Evolutionary conservation across 192 early-diverging fungal species (phyloP).

Genomic region (Rhizophagus clarus): DNA sequence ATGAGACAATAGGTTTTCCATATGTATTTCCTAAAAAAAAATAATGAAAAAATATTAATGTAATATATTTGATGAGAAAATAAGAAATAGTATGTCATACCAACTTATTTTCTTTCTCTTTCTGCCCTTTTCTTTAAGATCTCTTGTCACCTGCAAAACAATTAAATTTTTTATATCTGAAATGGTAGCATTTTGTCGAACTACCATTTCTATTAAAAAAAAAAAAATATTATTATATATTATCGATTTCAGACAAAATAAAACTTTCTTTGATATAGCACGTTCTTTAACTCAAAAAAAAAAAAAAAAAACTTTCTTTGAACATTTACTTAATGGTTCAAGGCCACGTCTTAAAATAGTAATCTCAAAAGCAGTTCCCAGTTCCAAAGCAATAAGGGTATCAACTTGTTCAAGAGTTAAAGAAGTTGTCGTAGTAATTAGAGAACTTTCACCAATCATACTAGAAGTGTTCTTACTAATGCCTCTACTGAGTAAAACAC

Average conservation of each 20-base stretch:
- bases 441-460: too few relatives aligned
- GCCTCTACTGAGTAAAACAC: too few relatives aligned
- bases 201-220: conserved; percentile 13
- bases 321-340: conserved; percentile 17
- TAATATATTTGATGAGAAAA: not conserved
- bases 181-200: conserved; percentile 25
- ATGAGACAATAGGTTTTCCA: conserved; percentile 32
- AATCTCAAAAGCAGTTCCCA: conserved; percentile 29
- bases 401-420: conserved; percentile 26
- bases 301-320: too few relatives aligned
- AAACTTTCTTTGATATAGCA: too few relatives aligned
- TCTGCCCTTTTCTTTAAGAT: conserved; percentile 3
- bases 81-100: not conserved
- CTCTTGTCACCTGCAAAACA: not conserved
- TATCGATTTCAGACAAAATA: not conserved
- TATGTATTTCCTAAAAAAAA: conserved; percentile 25
- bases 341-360: not conserved
- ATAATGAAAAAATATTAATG: not conserved
- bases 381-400: conserved; percentile 29
- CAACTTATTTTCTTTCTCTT: conserved; percentile 20
- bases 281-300: too few relatives aligned
- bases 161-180: conserved; percentile 28
- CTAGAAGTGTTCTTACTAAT: too few relatives aligned
- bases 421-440: too few relatives aligned
- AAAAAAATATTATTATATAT: not conserved